Evolutionary conservation across 192 early-diverging fungal species (phyloP).

Genomic region (Umbelopsis sp.): DNA sequence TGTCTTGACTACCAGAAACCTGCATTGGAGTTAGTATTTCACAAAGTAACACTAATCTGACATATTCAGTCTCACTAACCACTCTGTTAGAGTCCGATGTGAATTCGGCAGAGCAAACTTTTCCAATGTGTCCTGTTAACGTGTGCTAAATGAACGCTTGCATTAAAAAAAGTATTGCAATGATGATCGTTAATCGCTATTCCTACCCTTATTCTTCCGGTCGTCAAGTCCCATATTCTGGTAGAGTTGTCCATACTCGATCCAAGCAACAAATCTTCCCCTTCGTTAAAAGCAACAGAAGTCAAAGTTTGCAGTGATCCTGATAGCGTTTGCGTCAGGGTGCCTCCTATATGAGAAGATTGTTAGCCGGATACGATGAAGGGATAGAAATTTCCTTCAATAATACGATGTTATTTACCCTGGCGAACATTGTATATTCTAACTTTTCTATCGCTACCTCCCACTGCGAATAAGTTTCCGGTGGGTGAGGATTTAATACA

Average conservation of each 20-base stretch:
- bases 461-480: conserved; percentile 76
- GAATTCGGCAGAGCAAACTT: conserved; percentile 89
- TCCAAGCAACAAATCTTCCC: conserved; percentile 71
- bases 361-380: not conserved
- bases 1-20: conserved; percentile 93
- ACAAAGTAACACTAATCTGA: not conserved
- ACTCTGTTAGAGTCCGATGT: conserved; percentile 76
- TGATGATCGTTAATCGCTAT: not conserved
- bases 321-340: conserved; percentile 58
- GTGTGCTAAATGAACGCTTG: conserved; percentile 66
- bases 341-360: conserved; percentile 30
- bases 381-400: too few relatives aligned
- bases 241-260: conserved; percentile 91
- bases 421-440: conserved; percentile 79
- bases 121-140: conserved; percentile 92
- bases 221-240: conserved; percentile 84
- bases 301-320: conserved; percentile 88
- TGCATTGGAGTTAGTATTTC: conserved; percentile 13
- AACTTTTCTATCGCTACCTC: conserved; percentile 80
- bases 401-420: conserved; percentile 44
- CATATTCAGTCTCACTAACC: conserved; percentile 40
- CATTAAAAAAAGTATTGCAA: not conserved
- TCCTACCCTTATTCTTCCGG: conserved; percentile 68
- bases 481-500: conserved; percentile 72
- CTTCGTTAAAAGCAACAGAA: conserved; percentile 74